Percentiles rank a stretch among this genome's conserved stretches.
Evolutionary conservation across 164 flowering plant genomes (phyloP).

Genomic region (Piper longum): DNA sequence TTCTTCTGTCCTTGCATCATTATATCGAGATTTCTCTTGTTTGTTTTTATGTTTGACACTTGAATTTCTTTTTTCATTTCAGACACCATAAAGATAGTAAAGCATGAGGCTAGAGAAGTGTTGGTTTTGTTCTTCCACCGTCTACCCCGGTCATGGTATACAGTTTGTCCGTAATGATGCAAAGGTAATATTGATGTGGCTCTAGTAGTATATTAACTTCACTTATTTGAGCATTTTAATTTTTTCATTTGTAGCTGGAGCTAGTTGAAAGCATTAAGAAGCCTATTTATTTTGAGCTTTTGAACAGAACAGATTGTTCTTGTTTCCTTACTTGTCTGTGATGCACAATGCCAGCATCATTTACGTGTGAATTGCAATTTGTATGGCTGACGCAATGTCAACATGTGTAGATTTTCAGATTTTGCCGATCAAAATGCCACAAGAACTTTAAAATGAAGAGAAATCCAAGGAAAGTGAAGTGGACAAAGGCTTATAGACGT

Average conservation of each 20-base stretch:
- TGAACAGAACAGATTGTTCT: not conserved
- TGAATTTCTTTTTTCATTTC: no score
- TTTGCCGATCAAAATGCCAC: constrained; percentile 91
- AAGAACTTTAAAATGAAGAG: constrained; percentile 97
- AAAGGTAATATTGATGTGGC: constrained; percentile 21
- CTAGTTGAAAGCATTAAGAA: not conserved
- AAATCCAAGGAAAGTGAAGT: constrained; percentile 85
- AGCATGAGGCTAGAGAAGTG: constrained; percentile 14
- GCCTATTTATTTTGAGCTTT: no score
- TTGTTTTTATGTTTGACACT: not conserved
- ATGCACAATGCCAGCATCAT: no score
- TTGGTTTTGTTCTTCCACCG: constrained; percentile 55
- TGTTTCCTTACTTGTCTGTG: no score
- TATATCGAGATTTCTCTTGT: no score
- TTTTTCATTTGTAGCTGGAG: not conserved
- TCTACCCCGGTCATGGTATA: constrained; percentile 59
- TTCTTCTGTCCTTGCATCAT: no score
- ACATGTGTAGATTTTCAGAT: constrained; percentile 53
- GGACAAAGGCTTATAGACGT: constrained; percentile 86
- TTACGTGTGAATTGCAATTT: no score
- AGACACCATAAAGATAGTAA: not conserved
- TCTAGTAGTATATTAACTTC: no score
- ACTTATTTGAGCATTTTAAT: not conserved
- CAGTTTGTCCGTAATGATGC: constrained; percentile 63
- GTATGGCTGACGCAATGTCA: no score